Percentiles rank a stretch among this genome's conserved stretches.
These are phyloP conservation scores for Psilocybe sp. DNA, from an alignment of 768 basidiomycete genomes.

Conservation along the genomic window DNA sequence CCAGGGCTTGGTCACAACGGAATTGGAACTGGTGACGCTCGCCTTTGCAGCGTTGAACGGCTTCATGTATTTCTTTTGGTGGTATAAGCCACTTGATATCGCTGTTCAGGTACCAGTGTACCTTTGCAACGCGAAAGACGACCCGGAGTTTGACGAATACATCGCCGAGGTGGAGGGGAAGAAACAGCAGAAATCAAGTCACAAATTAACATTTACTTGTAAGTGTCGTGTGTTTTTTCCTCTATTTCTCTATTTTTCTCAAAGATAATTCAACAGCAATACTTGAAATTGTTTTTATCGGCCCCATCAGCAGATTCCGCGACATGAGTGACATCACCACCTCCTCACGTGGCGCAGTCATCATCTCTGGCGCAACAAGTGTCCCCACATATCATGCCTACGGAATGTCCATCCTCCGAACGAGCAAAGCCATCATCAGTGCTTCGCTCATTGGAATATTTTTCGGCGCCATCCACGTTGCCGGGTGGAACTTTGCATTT, in stretches of 20 bases:
- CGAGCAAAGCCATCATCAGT: background rate
- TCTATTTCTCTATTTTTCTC: no score
- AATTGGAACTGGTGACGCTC: slow-evolving; percentile 31
- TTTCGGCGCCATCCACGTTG: slow-evolving; percentile 21
- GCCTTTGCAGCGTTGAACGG: slow-evolving; percentile 27
- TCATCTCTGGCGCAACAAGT: background rate
- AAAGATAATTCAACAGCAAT: no score
- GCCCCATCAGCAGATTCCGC: no score
- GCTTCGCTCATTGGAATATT: background rate
- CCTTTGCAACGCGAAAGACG: background rate
- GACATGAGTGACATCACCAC: no score
- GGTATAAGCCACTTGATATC: slow-evolving; percentile 33
- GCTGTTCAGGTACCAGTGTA: slow-evolving; percentile 4
- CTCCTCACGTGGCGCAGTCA: background rate
- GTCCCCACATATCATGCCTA: background rate
- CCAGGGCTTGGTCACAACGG: slow-evolving; percentile 22
- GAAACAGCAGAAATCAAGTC: background rate
- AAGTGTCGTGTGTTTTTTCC: no score
- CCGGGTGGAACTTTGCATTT: slow-evolving; percentile 18
- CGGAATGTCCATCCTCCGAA: background rate
- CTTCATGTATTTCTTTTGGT: slow-evolving; percentile 30
- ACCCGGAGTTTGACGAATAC: background rate
- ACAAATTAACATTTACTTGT: no score
- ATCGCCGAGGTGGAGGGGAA: background rate
- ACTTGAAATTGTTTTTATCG: no score